Evolutionary conservation across 2,329 filamentous ascomycete species (phyloP), one percentile per base, ranked within the genome.

Genomic region (Alternaria incomplexa): DNA sequence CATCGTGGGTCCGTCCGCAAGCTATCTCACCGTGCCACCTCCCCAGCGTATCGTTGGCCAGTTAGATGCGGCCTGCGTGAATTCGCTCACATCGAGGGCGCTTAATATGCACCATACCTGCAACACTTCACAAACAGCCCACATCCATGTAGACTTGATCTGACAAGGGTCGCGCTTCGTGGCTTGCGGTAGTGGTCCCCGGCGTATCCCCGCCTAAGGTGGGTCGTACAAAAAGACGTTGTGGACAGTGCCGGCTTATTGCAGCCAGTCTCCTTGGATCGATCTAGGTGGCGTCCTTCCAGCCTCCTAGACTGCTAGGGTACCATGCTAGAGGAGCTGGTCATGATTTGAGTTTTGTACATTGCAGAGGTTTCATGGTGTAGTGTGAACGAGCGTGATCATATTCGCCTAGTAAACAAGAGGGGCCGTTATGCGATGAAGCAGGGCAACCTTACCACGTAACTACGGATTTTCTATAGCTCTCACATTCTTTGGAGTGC

Each of bases 11-110:
- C 47, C 60, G 32, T 57, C 59, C 32, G 58, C 54, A 58, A 65
- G 63, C 70, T 65, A 66, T 64, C 46, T 63, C 65, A 58, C 72
- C 56, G 73, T 70, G 72, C 71, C 72, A 63, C 68, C 56, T 47
- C 56, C 54, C 55, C 58, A 69, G 72, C 72, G 72, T 68, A 50
- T 69, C 67, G 59, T 59, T 56, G 54, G 56, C 71, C 68, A 74
- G 40, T 73, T 45, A 70, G 47, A 36, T 45, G 62, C 53, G 51
- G 28, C 46, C 26, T 59, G 54, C 50, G 52, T 69, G 66, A 64
- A 66, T 64, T 36, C 50, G 40, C 46, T 58, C 61, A 56, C 68
- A 68, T 47, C 61, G 52, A 64, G 45, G 60, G 60, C 60, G 60
- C 60, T 62, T 62, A 55, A 55, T 25, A 54, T 62, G 60, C 60